Base-by-base conservation (phyloP, 768 basidiomycete species). In the Botryobasidium botryosum region DNA sequence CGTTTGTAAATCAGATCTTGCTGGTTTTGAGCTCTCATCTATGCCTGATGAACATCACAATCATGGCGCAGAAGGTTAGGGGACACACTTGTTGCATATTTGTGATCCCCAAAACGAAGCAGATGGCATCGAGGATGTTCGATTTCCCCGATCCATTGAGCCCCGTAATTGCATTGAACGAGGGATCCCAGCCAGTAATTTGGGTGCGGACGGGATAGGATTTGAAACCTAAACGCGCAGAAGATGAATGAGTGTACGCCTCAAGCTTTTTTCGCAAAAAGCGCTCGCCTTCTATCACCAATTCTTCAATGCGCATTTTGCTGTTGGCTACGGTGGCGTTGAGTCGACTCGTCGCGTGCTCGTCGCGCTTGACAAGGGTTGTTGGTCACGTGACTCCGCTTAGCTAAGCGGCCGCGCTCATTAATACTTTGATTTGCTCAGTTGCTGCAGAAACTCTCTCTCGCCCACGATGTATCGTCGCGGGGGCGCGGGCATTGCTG, bases 1-100 rank as follows among this genome's bases (percentile, higher is more conserved):
- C 94, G 82, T 62, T 99, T 99, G 72, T 99, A 99, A 45, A 99
- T 96, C 54, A 99, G 75, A 59, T 99, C 94, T 60, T 88, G 83
- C 57, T 94, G 83, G 63, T 96, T 97, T 51, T 81, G 71, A 13
- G 86, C 90, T 41, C 90, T 84, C 74, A 94, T 87, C 87, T 50
- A 23, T 12, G 13, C 33, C 27, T 17, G 12, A 29, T 38, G 24
- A 46, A 17, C 17, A 13, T 25, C 27, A 4, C 6, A n/a, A 17
- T 4, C 2, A 0, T 6, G 13, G 7, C 2, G 3, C 39, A 13
- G 21, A 20, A 15, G 21, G 12, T 3, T 21, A 6, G 20, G 35
- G 1, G 5, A 6, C 13, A 40, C 74, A 85, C 91, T 50, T 79
- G 77, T n/a, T 81, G 67, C 81, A 96, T 85, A 60, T 96, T 97